Percentiles rank a stretch among this genome's conserved stretches.
Conservation (phyloP, 352 stramenopile species). For the Phytopythium cucurbitacearum region DNA sequence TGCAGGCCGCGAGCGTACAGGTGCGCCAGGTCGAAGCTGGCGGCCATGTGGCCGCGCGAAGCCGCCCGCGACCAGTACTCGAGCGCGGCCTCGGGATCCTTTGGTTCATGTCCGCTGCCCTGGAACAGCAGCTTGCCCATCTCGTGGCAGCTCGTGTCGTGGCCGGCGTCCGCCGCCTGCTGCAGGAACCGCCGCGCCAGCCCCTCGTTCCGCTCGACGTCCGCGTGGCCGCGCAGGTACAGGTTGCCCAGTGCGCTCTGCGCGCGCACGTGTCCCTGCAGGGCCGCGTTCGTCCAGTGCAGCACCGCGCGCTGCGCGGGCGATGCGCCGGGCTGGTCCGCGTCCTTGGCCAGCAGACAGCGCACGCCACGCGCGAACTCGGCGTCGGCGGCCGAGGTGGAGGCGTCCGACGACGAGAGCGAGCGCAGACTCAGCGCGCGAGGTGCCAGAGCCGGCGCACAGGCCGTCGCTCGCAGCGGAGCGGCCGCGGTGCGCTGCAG, state of each 20-base stretch:
- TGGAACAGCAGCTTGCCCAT: constrained; percentile 72
- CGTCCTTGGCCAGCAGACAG: constrained; percentile 45
- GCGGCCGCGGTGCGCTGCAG: not conserved
- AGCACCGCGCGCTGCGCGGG: constrained; percentile 52
- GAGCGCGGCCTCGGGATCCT: constrained; percentile 35
- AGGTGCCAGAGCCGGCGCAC: not conserved
- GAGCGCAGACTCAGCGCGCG: not conserved
- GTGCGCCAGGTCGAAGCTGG: constrained; percentile 68
- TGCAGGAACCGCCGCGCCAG: constrained; percentile 54
- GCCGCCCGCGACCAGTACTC: constrained; percentile 65
- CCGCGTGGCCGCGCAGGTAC: constrained; percentile 56
- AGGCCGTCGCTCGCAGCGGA: not conserved
- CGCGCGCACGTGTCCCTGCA: constrained; percentile 63
- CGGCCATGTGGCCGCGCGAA: constrained; percentile 57
- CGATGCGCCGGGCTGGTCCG: constrained; percentile 13
- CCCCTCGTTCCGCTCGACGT: constrained; percentile 36
- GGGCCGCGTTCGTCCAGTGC: constrained; percentile 76
- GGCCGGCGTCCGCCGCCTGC: constrained; percentile 58
- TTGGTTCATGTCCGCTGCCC: constrained; percentile 24
- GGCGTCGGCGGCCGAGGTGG: constrained; percentile 15
- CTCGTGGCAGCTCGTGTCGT: constrained; percentile 69
- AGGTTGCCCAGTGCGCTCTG: constrained; percentile 68
- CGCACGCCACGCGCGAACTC: constrained; percentile 65
- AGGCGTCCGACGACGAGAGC: not conserved
- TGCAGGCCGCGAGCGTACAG: constrained; percentile 74